phyloP scores from a whole-genome alignment of 345 rosid species.

The Melaleuca alternifolia region DNA sequence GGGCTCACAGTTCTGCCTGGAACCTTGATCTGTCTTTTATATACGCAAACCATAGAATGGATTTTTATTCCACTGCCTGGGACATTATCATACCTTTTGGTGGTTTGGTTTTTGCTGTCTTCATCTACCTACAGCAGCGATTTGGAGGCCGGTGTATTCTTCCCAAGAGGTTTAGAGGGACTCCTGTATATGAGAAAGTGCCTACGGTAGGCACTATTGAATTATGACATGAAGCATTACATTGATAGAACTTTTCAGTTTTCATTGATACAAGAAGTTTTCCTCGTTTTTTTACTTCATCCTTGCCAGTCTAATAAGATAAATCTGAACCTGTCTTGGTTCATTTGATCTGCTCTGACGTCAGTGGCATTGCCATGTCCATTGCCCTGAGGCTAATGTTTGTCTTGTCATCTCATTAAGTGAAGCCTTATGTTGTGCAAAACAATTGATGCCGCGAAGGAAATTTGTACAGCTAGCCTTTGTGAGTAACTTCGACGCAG shows the following conservation, averaged over 20 bases:
- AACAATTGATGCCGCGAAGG: background rate
- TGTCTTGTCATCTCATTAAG: background rate
- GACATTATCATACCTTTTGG: conserved; percentile 52
- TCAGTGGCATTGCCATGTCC: background rate
- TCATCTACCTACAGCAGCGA: conserved; percentile 67
- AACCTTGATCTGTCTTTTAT: conserved; percentile 50
- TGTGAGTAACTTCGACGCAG: background rate
- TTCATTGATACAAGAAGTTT: background rate
- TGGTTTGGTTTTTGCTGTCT: conserved; percentile 42
- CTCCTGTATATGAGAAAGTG: conserved; percentile 51
- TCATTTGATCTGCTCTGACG: background rate
- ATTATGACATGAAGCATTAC: background rate
- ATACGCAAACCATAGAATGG: conserved; percentile 69
- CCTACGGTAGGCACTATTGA: conserved; percentile 22
- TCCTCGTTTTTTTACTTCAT: background rate
- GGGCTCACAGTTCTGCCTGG: conserved; percentile 48
- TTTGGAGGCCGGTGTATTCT: conserved; percentile 54
- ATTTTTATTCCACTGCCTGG: conserved; percentile 80
- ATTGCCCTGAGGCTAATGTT: background rate
- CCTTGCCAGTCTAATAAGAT: background rate
- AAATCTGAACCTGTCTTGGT: background rate
- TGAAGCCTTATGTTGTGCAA: background rate
- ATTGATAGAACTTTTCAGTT: background rate
- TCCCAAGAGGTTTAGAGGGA: conserved; percentile 41
- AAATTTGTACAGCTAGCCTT: background rate